phyloP scores from a whole-genome alignment of 192 early-diverging fungal species.

The Allomyces macrogynus region DNA sequence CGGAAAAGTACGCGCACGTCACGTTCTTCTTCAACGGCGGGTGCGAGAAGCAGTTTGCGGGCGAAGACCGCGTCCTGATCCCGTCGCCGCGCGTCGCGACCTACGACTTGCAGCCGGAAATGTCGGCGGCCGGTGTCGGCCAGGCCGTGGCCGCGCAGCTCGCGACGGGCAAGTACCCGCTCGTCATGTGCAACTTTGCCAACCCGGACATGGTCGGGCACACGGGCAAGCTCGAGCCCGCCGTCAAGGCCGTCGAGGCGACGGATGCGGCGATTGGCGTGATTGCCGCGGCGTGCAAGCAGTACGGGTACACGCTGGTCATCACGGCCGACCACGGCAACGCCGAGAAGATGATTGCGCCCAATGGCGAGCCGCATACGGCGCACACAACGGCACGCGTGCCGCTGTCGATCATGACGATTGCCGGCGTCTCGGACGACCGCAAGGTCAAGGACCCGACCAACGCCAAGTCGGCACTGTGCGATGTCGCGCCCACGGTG shows the following conservation, averaged over 20 bases:
- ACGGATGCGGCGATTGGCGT: constrained; percentile 88
- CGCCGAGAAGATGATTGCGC: constrained; percentile 94
- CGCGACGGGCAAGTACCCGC: constrained; percentile 55
- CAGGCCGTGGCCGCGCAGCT: constrained; percentile 77
- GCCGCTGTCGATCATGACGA: constrained; percentile 36
- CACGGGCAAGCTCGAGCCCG: constrained; percentile 85
- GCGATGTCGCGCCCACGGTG: constrained; percentile 94
- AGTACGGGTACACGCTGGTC: constrained; percentile 72
- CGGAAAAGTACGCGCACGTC: constrained; percentile 99
- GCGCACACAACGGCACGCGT: constrained; percentile 83
- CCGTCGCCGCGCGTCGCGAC: constrained; percentile 89
- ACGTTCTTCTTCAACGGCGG: constrained; percentile 99
- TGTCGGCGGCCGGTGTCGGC: constrained; percentile 75
- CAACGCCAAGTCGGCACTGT: constrained; percentile 47
- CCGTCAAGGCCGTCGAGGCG: constrained; percentile 73
- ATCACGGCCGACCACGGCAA: constrained; percentile 98
- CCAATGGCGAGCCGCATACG: constrained; percentile 73
- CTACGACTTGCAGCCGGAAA: constrained; percentile 90
- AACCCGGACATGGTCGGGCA: constrained; percentile 95
- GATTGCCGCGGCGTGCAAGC: constrained; percentile 82
- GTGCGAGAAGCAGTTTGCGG: constrained; percentile 67
- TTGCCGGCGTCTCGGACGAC: constrained; percentile 42
- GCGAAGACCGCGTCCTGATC: constrained; percentile 79
- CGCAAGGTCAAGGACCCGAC: constrained; percentile 29
- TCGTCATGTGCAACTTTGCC: constrained; percentile 99